phyloP scores from a whole-genome alignment of 2,329 filamentous ascomycete species.

The Neocatenulostroma microsporum region DNA sequence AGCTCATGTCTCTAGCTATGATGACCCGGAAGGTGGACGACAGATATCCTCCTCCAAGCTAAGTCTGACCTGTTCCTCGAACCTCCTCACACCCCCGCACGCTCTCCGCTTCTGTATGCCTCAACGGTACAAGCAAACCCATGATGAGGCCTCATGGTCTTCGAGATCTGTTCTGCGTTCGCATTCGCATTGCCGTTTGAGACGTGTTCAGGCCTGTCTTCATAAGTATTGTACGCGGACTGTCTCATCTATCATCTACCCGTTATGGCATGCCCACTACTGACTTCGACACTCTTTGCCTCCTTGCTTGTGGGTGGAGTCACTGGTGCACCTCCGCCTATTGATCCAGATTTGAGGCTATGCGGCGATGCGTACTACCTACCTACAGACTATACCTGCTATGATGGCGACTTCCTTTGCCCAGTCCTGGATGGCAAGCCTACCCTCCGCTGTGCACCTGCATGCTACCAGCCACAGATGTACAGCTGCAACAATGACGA shows the following conservation, averaged over 20 bases:
- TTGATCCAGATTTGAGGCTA: conserved; percentile 2
- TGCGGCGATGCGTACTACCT: conserved; percentile 8
- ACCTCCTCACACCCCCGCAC: background rate
- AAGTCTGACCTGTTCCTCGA: background rate
- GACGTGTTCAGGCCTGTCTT: too few species aligned
- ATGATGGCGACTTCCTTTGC: conserved; percentile 31
- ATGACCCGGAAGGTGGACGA: too few species aligned
- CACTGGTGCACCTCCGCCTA: background rate
- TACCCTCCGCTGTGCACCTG: conserved; percentile 29
- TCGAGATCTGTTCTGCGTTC: too few species aligned
- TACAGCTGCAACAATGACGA: conserved; percentile 24
- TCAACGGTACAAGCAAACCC: background rate
- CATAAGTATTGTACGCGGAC: too few species aligned
- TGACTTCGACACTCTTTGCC: background rate
- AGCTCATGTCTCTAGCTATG: too few species aligned
- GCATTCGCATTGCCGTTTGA: too few species aligned
- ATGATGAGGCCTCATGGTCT: too few species aligned
- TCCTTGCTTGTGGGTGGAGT: background rate
- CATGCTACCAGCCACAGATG: conserved; percentile 30
- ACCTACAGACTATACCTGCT: conserved; percentile 31
- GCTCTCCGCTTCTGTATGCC: background rate
- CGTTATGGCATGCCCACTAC: background rate
- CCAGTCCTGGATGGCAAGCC: conserved; percentile 28
- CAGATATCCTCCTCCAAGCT: too few species aligned
- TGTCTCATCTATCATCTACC: too few species aligned